Evolutionary conservation across 495 filamentous ascomycete genomes (phyloP).

Genomic region (Aspergillus leporis): DNA sequence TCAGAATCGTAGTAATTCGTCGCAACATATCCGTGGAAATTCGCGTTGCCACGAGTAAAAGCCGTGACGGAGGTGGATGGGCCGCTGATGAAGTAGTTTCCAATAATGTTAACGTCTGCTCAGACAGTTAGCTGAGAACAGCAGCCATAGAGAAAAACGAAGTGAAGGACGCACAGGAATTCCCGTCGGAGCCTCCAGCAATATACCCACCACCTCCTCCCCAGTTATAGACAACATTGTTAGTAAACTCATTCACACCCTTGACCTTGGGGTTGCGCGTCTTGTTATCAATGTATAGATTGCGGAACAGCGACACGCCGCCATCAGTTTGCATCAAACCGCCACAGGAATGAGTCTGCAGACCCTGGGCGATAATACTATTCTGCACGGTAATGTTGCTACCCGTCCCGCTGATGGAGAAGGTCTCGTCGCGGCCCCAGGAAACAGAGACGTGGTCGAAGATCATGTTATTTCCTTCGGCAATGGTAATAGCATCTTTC

Average conservation of each 20-base stretch:
- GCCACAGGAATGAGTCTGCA: conserved; percentile 21
- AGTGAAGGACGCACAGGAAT: conserved; percentile 13
- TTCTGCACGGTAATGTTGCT: conserved; percentile 20
- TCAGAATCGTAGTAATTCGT: conserved; percentile 22
- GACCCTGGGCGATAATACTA: conserved; percentile 20
- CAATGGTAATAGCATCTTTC: conserved; percentile 21
- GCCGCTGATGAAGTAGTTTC: conserved; percentile 24
- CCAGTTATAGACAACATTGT: conserved; percentile 23
- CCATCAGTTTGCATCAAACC: conserved; percentile 22
- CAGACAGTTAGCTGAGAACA: background rate
- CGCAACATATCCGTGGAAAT: conserved; percentile 25
- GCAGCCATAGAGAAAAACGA: background rate
- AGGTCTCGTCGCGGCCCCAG: conserved; percentile 23
- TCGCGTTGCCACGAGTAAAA: conserved; percentile 20
- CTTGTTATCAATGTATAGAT: conserved; percentile 26
- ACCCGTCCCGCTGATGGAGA: conserved; percentile 18
- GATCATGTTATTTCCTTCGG: conserved; percentile 20
- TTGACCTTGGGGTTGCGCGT: conserved; percentile 26
- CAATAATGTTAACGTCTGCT: conserved; percentile 19
- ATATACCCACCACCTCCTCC: conserved; percentile 24
- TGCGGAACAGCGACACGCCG: conserved; percentile 19
- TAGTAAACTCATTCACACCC: conserved; percentile 24
- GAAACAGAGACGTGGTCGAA: conserved; percentile 24
- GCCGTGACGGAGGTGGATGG: conserved; percentile 20
- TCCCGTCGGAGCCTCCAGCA: conserved; percentile 16